Base-by-base conservation (phyloP, 2,329 filamentous ascomycete species). In the Metarhizium sp. region DNA sequence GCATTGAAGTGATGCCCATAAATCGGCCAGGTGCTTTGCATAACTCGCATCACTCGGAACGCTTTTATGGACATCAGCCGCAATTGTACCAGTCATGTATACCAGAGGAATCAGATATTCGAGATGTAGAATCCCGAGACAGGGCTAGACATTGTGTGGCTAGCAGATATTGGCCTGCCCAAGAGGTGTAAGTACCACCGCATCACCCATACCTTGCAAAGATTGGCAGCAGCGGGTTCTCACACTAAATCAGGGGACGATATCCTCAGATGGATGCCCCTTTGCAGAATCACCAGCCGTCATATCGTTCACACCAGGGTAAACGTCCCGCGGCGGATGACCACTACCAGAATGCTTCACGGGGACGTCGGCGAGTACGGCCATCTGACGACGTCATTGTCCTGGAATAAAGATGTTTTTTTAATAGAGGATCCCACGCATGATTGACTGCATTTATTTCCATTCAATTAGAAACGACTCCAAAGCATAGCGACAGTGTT, bases 371-470 rank as follows among this genome's bases (percentile, higher is more conserved):
- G 20, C 62, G 62, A 52, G 58, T 60, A 14, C 61, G 59, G 30
- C 60, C 58, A 51, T 60, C 59, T 11, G 66, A 66, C 34, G 59
- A 69, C 42, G 61, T 69, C 43, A 66, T 69, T 58, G 65, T 69
- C 43, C 64, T 69, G 43, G 67, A 69, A 46, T 69, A 53, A 67
- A 42, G 42, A 36, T 36, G n/a, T 34, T 55, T 53, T 32, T 46
- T 42, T 32, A 11, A 51, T 45, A 50, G 48, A 29, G 29, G 32
- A 34, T 34, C 42, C 18, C 8, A 34, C 49, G 40, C 34, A 46
- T 57, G 34, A 34, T 36, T 49, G 36, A 45, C 34, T 49, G 40
- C 48, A 51, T 29, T 51, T 38, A 8, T 51, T 49, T 14, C 52
- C 25, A 14, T 48, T 46, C 50, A 48, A 47, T 18, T 36, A 50